Base-by-base conservation (phyloP, 2,329 filamentous ascomycete species). In the Colletotrichum godetiae region DNA sequence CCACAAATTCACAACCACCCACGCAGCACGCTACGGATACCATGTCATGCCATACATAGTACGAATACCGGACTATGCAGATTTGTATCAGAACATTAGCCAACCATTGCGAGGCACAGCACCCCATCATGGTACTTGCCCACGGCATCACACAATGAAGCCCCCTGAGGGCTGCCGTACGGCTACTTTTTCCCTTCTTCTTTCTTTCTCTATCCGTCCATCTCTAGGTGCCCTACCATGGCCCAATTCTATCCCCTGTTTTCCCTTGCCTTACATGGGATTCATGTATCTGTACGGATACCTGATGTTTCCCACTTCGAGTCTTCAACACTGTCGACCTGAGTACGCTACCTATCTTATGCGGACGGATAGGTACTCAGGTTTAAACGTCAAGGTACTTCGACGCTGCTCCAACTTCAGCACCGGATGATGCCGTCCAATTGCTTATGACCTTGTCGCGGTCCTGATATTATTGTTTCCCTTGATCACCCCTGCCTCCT, bases 181-280 rank as follows among this genome's bases (percentile, higher is more conserved):
- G 29, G 69, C 11, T 42, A 37, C 27, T 59, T 46, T 46, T 12
- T 56, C 29, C 27, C 12, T 27, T 62, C 49, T 68, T 63, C 49
- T 62, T 49, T 53, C 33, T 61, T 29, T 29, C 46, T 58, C 31
- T 53, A 22, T 52, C 27, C 31, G 27, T 31, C 11, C 52, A 15
- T 49, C 15, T 29, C 37, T n/a, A 29, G 24, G 24, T 19, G 22
- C 27, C 31, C n/a, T 35, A 27, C 42, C n/a, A 24, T 64, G 53
- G 49, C 57, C 15, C n/a, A n/a, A 42, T 22, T 22, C 42, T 15
- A 27, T 49, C 42, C 63, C 33, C 6, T 67, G 55, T 33, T n/a
- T 33, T 22, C 24, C 31, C 57, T 37, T 69, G 53, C 66, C 53
- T 73, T 65, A 64, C 66, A 65, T 69, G 55, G 59, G 15, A 24